Conservation (phyloP, 139 green algal genomes). For the Volvox africanus region DNA sequence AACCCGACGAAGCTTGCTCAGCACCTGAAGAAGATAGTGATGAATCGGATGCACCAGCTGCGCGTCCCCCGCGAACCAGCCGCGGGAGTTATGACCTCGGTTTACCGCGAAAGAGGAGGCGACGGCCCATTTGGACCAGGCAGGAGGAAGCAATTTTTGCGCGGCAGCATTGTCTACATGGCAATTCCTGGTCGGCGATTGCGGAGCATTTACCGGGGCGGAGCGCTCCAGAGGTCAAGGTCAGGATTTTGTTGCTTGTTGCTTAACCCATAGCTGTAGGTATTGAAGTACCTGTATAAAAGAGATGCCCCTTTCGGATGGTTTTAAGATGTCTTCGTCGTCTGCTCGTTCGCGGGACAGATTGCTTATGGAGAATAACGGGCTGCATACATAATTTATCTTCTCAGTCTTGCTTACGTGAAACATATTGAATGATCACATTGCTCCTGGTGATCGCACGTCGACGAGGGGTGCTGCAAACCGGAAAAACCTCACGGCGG, state of each 20-base stretch:
- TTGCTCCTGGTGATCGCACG: no score
- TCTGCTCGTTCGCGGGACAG: no score
- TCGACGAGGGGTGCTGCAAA: background rate
- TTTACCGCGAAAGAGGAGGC: background rate
- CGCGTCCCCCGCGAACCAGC: no score
- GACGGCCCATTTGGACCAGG: background rate
- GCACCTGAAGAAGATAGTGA: slow-evolving; percentile 8
- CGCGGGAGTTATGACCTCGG: background rate
- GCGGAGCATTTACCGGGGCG: slow-evolving; percentile 3
- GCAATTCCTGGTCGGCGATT: slow-evolving; percentile 28
- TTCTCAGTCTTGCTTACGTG: no score
- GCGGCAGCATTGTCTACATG: background rate
- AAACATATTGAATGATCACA: no score
- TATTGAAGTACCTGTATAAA: no score
- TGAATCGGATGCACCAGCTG: background rate
- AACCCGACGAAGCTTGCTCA: background rate
- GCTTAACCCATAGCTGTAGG: no score
- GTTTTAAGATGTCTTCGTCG: no score
- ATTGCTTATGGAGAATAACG: no score
- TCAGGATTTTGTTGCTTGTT: background rate
- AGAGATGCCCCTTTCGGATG: no score
- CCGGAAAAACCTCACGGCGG: slow-evolving; percentile 2
- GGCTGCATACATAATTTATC: no score
- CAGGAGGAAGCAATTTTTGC: slow-evolving; percentile 17
- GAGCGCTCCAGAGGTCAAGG: slow-evolving; percentile 17